Evolutionary conservation across 306 rosid species (phyloP).

Genomic region (Aeschynomene evenia): DNA sequence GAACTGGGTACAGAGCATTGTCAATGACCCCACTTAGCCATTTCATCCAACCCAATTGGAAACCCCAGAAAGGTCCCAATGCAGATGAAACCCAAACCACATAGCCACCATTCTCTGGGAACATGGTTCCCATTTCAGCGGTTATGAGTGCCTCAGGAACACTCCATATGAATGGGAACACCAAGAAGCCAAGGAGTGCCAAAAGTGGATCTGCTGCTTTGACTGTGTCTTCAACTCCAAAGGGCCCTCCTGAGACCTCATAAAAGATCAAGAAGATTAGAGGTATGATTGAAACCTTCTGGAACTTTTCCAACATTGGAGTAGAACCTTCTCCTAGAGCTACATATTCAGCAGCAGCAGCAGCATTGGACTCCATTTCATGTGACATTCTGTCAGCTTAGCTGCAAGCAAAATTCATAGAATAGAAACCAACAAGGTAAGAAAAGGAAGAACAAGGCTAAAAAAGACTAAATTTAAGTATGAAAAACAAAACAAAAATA

Average conservation of each 20-base stretch:
- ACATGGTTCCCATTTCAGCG: constrained; percentile 69
- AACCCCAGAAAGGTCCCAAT: constrained; percentile 67
- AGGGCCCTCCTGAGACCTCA: constrained; percentile 74
- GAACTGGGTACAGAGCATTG: constrained; percentile 62
- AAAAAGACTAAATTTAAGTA: background rate
- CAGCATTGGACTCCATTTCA: constrained; percentile 32
- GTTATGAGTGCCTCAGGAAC: constrained; percentile 69
- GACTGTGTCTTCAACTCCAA: constrained; percentile 65
- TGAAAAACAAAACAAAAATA: background rate
- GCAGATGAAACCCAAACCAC: constrained; percentile 75
- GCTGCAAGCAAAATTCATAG: background rate
- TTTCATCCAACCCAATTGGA: constrained; percentile 73
- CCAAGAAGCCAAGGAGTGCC: constrained; percentile 53
- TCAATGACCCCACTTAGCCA: constrained; percentile 77
- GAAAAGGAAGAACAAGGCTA: background rate
- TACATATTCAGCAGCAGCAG: constrained; percentile 18
- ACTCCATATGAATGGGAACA: constrained; percentile 63
- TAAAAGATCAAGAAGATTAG: constrained; percentile 60
- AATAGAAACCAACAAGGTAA: background rate
- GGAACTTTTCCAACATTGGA: constrained; percentile 15
- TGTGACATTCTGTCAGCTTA: constrained; percentile 13
- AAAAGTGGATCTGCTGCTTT: constrained; percentile 63
- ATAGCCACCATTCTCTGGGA: constrained; percentile 71
- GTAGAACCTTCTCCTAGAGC: constrained; percentile 16
- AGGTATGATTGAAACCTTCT: constrained; percentile 37